phyloP scores from a whole-genome alignment of 2,329 filamentous ascomycete genomes.

The Clonostachys rosea region DNA sequence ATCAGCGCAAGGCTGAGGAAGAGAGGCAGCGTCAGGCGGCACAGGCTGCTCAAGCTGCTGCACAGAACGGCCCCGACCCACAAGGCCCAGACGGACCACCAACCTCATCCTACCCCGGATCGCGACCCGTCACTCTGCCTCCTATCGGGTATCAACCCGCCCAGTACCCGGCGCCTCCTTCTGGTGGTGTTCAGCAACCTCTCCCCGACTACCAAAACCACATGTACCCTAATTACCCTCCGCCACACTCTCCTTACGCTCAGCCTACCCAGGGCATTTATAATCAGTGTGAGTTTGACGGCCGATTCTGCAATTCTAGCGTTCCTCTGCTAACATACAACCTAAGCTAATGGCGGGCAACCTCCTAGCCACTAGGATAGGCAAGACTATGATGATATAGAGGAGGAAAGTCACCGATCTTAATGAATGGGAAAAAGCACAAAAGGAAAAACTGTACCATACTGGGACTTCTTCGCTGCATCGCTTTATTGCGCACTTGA shows the following conservation, averaged over 20 bases:
- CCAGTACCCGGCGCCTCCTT: conserved; percentile 63
- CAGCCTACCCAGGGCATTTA: conserved; percentile 55
- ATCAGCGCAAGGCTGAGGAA: conserved; percentile 82
- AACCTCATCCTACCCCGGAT: conserved; percentile 50
- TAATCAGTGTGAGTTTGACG: conserved; percentile 45
- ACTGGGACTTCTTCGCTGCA: background rate
- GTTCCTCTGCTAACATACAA: background rate
- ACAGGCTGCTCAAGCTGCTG: conserved; percentile 34
- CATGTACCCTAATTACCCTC: conserved; percentile 53
- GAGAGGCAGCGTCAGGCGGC: conserved; percentile 61
- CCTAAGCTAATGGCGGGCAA: conserved; percentile 24
- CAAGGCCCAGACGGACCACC: conserved; percentile 34
- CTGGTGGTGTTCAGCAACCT: conserved; percentile 45
- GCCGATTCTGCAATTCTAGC: background rate
- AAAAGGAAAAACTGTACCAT: background rate
- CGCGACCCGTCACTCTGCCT: conserved; percentile 61
- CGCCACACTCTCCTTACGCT: conserved; percentile 54
- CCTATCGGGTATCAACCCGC: conserved; percentile 69
- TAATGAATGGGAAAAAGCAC: background rate
- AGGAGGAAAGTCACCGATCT: conserved; percentile 1
- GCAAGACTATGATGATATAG: background rate
- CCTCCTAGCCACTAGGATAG: conserved; percentile 22
- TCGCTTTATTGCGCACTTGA: background rate
- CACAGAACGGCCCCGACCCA: conserved; percentile 44
- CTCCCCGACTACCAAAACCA: conserved; percentile 52